Percentiles rank a stretch among this genome's conserved stretches.
These are phyloP conservation scores for Erysimum cheiranthoides DNA, from an alignment of 345 rosid species.

Conservation along the genomic window DNA sequence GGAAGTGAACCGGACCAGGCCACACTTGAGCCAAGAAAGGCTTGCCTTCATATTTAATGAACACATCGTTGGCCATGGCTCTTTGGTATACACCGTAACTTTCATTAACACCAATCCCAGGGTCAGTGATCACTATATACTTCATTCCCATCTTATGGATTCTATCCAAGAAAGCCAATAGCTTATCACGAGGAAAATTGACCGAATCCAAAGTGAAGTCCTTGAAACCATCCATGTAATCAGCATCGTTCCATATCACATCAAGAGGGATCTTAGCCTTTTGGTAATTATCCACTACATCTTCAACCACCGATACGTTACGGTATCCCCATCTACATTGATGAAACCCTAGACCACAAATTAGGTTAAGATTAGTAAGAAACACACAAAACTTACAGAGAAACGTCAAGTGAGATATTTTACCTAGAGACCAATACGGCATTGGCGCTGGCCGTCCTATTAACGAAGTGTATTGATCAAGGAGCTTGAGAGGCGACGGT, in stretches of 20 bases:
- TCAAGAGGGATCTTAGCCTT: constrained; percentile 90
- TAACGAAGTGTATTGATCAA: constrained; percentile 80
- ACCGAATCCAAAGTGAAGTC: constrained; percentile 80
- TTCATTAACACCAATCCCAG: constrained; percentile 76
- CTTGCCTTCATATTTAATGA: constrained; percentile 84
- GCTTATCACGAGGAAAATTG: constrained; percentile 77
- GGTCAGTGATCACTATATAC: constrained; percentile 80
- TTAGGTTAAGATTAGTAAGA: not conserved
- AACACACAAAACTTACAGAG: not conserved
- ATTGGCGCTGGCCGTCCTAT: constrained; percentile 96
- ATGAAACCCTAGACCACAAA: constrained; percentile 74
- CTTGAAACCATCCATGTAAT: constrained; percentile 93
- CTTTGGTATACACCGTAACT: constrained; percentile 80
- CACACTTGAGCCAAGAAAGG: constrained; percentile 94
- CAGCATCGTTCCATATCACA: constrained; percentile 95
- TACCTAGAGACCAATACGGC: constrained; percentile 99
- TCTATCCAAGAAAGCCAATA: constrained; percentile 73
- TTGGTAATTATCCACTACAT: constrained; percentile 83
- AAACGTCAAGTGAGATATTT: not conserved
- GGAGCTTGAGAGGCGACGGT: constrained; percentile 69
- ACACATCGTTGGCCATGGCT: constrained; percentile 80
- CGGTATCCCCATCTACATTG: constrained; percentile 98
- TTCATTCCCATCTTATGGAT: constrained; percentile 89
- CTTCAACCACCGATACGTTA: constrained; percentile 89
- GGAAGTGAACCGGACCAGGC: constrained; percentile 95